A percentile compares a stretch with the other conserved stretches of the same genome.
These are phyloP conservation scores for Ascochyta lentis DNA, from an alignment of 2,329 filamentous ascomycete species.

Conservation along the genomic window DNA sequence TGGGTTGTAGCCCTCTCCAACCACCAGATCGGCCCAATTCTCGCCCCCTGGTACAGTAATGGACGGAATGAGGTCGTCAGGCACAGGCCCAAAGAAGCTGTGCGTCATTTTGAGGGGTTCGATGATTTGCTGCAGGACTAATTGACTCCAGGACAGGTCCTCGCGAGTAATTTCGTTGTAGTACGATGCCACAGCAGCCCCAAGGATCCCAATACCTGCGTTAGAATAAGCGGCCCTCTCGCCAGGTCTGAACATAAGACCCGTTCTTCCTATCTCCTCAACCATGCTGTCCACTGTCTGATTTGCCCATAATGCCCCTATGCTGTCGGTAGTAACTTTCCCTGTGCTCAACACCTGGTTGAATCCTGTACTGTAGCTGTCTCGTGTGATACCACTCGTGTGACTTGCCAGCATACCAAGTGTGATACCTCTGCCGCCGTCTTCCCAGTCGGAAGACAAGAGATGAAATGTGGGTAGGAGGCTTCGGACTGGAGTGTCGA, in stretches of 20 bases:
- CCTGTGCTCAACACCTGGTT: slow-evolving; percentile 34
- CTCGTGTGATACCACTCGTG: slow-evolving; percentile 36
- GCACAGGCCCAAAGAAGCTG: slow-evolving; percentile 11
- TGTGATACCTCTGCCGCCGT: slow-evolving; percentile 43
- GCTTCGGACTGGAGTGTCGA: slow-evolving; percentile 33
- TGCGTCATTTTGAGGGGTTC: slow-evolving; percentile 25
- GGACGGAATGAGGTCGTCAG: slow-evolving; percentile 18
- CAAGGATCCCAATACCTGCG: slow-evolving; percentile 37
- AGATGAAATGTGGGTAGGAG: slow-evolving; percentile 35
- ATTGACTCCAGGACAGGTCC: slow-evolving; percentile 31
- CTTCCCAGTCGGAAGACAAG: slow-evolving; percentile 33
- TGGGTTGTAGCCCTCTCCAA: slow-evolving; percentile 41
- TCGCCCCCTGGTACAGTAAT: slow-evolving; percentile 35
- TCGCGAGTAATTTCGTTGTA: slow-evolving; percentile 30
- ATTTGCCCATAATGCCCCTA: slow-evolving; percentile 36
- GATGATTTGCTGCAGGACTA: slow-evolving; percentile 29
- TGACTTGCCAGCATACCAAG: slow-evolving; percentile 44
- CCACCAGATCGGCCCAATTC: slow-evolving; percentile 36
- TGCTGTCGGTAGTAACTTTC: slow-evolving; percentile 32
- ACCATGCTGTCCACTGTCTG: slow-evolving; percentile 29
- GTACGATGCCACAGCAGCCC: slow-evolving; percentile 31
- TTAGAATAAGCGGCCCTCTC: slow-evolving; percentile 42
- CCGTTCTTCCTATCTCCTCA: slow-evolving; percentile 21
- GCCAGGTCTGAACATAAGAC: slow-evolving; percentile 41
- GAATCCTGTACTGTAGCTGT: slow-evolving; percentile 41